Base-by-base conservation (phyloP, 2,329 filamentous ascomycete genomes). In the Immersiporthe knoxdaviesiana region DNA sequence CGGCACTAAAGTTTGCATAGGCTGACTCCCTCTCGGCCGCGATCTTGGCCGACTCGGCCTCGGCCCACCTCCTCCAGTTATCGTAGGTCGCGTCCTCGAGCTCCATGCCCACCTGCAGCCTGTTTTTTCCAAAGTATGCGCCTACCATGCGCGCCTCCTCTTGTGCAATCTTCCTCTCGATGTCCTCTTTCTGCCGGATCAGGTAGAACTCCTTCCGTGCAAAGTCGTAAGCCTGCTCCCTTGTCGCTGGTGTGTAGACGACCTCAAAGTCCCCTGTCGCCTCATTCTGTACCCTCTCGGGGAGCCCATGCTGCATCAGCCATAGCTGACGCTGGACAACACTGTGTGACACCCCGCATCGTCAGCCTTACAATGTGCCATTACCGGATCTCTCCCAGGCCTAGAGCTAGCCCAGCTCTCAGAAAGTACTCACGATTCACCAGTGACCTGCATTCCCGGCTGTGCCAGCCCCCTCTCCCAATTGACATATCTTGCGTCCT, bases 321-420 rank as follows among this genome's bases (percentile, higher is more conserved):
- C 90, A 97, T 70, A 96, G 78, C 78, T 98, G 95, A 72, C 95
- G 90, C 81, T 98, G 95, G 11, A 98, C 89, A 70, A 98, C 96
- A 79, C 95, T 98, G 76, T 69, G 39, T 21, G 44, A 24, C 11
- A 11, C n/a, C n/a, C n/a, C 16, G 12, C 24, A 18, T 18, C 4
- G 54, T 63, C 41, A 63, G 61, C 41, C 12, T 60, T n/a, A 41
- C 37, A 41, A 41, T 7, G 59, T 8, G 8, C 14, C 16, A 27
- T 30, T 10, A 10, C 6, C 12, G 35, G 8, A 8, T 5, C 18
- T 32, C 14, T 35, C 18, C 35, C 59, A 16, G 12, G 10, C 37
- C 37, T 10, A 21, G 39, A n/a, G n/a, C n/a, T 18, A 14, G 6
- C 6, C 35, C 7, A 35, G 8, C 8, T 35, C 35, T 35, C 21